phyloP scores from a whole-genome alignment of 257 asterid genomes.

The Solanum pimpinellifolium region DNA sequence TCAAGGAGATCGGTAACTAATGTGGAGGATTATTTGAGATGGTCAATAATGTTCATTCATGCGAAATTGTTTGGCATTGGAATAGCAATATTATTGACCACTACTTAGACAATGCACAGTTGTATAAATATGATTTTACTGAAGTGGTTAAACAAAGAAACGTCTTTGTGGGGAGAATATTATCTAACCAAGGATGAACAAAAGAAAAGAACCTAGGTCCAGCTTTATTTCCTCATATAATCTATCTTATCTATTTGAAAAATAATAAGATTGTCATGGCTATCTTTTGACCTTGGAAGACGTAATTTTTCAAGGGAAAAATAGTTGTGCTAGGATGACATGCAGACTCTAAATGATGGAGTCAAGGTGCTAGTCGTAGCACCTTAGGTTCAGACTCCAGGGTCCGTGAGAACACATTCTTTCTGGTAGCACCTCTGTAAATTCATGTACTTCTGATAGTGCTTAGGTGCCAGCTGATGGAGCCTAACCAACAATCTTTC shows the following conservation, averaged over 20 bases:
- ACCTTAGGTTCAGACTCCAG: background rate
- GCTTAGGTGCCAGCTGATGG: background rate
- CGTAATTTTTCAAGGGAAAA: background rate
- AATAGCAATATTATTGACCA: background rate
- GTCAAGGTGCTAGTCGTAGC: background rate
- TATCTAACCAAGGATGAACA: background rate
- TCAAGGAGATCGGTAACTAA: background rate
- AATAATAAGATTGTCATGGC: background rate
- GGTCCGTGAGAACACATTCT: background rate
- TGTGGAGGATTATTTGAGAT: background rate
- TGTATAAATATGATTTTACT: background rate
- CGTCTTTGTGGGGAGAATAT: background rate
- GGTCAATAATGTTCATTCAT: background rate
- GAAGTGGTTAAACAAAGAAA: background rate
- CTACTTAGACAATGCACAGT: background rate
- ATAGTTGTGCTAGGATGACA: background rate
- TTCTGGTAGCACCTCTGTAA: background rate
- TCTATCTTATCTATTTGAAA: background rate
- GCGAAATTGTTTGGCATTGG: background rate
- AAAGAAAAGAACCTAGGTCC: background rate
- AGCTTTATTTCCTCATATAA: background rate
- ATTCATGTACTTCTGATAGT: background rate
- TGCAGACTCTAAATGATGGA: background rate
- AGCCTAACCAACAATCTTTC: background rate
- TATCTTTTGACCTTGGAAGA: background rate